Percentiles rank a stretch among this genome's conserved stretches.
These are phyloP conservation scores for Globisporangium emineosum DNA, from an alignment of 352 stramenopile species.

Conservation along the genomic window DNA sequence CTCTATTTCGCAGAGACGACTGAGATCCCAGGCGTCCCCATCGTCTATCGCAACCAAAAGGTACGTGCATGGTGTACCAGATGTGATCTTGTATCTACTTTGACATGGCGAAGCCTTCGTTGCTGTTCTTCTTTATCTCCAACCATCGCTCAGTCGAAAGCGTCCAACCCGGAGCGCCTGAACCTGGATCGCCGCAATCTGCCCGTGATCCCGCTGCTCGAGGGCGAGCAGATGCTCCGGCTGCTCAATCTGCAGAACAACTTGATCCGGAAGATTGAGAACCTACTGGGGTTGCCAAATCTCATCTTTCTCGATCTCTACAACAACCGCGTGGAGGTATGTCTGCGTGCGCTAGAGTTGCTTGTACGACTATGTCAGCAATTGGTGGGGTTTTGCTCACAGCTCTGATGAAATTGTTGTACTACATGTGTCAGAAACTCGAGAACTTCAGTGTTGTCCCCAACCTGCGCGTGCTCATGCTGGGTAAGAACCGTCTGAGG, in stretches of 20 bases:
- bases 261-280: constrained; percentile 78
- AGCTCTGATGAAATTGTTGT: neutral
- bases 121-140: neutral
- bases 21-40: constrained; percentile 61
- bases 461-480: constrained; percentile 90
- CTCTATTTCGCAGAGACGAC: constrained; percentile 75
- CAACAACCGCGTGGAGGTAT: constrained; percentile 89
- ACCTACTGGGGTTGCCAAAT: constrained; percentile 82
- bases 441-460: constrained; percentile 77
- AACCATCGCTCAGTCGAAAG: constrained; percentile 63
- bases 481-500: constrained; percentile 85
- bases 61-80: constrained; percentile 16
- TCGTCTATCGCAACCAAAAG: constrained; percentile 74
- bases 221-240: constrained; percentile 86
- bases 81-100: neutral
- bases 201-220: constrained; percentile 73
- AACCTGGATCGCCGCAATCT: constrained; percentile 89
- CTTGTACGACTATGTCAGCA: neutral
- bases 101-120: neutral
- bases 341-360: neutral
- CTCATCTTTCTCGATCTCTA: constrained; percentile 93
- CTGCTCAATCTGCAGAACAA: constrained; percentile 93
- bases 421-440: constrained; percentile 39
- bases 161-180: constrained; percentile 75
- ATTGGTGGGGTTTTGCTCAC: too few relatives aligned